A percentile compares a stretch with the other conserved stretches of the same genome.
Conservation (phyloP, 2,329 filamentous ascomycete species). For the Epichloe uncinata region DNA sequence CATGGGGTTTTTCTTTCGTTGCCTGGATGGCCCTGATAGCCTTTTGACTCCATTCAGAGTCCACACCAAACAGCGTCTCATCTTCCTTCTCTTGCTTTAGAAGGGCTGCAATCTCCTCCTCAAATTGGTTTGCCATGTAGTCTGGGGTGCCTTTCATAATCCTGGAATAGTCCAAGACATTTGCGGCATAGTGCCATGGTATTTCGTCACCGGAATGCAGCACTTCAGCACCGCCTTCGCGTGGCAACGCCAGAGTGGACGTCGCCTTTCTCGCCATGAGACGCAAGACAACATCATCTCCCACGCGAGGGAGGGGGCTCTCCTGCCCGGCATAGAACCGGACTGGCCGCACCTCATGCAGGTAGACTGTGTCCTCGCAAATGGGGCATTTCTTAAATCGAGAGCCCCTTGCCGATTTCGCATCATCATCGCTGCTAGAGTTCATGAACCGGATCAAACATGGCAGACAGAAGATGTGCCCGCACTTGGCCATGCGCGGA, state of each 20-base stretch:
- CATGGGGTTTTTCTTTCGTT: conserved; percentile 58
- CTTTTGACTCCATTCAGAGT: conserved; percentile 82
- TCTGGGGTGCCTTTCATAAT: conserved; percentile 88
- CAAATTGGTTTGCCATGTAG: conserved; percentile 74
- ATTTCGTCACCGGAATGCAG: conserved; percentile 60
- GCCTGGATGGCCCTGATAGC: conserved; percentile 63
- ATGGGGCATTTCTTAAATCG: conserved; percentile 94
- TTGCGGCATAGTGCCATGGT: conserved; percentile 90
- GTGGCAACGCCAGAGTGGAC: conserved; percentile 77
- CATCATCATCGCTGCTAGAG: conserved; percentile 59
- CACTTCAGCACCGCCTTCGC: conserved; percentile 60
- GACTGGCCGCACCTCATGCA: conserved; percentile 80
- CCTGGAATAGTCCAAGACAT: conserved; percentile 86
- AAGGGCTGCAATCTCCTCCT: conserved; percentile 64
- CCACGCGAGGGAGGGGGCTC: conserved; percentile 62
- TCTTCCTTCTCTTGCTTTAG: conserved; percentile 72
- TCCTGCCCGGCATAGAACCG: conserved; percentile 88
- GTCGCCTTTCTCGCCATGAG: conserved; percentile 69
- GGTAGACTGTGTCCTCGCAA: conserved; percentile 85
- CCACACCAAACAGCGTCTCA: conserved; percentile 80
- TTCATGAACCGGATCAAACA: conserved; percentile 96
- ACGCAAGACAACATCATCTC: conserved; percentile 78
- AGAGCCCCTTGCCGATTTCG: conserved; percentile 51
- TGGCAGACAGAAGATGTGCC: conserved; percentile 90
- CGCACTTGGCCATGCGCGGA: conserved; percentile 91